phyloP scores from a whole-genome alignment of 73 alveolate genomes.

The Paramecium sexaurelia region DNA sequence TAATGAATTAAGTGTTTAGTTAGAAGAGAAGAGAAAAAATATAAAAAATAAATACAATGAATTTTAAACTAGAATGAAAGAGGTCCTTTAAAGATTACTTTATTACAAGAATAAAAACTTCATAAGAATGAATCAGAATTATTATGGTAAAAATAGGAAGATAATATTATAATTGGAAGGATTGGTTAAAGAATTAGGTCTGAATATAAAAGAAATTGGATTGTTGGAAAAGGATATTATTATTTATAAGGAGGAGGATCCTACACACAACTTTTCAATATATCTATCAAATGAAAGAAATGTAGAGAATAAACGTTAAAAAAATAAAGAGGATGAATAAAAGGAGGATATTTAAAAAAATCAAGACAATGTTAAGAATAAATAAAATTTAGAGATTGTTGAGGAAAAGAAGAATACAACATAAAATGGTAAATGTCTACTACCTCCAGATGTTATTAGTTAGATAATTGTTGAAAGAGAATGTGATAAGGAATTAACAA shows the following conservation, averaged over 20 bases:
- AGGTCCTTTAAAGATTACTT: not conserved
- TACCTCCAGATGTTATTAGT: constrained; percentile 40
- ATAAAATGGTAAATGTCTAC: not conserved
- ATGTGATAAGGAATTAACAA: not conserved
- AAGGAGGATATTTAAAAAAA: not conserved
- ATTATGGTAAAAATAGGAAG: not conserved
- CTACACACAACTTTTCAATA: not conserved
- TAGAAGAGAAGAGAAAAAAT: not conserved
- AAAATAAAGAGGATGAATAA: not conserved
- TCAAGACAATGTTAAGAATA: not conserved
- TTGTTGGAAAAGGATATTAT: not conserved
- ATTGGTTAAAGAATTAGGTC: not conserved
- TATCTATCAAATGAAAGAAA: not conserved
- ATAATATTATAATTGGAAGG: not conserved
- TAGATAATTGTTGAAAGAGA: not conserved
- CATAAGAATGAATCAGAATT: not conserved
- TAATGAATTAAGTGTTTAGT: not conserved
- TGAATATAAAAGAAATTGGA: not conserved
- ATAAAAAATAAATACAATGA: not conserved
- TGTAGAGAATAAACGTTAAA: not conserved
- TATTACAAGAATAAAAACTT: not conserved
- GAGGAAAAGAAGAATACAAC: not conserved
- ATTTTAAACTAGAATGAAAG: not conserved
- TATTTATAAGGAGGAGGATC: not conserved
- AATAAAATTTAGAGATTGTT: not conserved